Evolutionary conservation across 108 stramenopile genomes (phyloP), one percentile per base, ranked within the genome.

Genomic region (Fragilariopsis cylindrus): DNA sequence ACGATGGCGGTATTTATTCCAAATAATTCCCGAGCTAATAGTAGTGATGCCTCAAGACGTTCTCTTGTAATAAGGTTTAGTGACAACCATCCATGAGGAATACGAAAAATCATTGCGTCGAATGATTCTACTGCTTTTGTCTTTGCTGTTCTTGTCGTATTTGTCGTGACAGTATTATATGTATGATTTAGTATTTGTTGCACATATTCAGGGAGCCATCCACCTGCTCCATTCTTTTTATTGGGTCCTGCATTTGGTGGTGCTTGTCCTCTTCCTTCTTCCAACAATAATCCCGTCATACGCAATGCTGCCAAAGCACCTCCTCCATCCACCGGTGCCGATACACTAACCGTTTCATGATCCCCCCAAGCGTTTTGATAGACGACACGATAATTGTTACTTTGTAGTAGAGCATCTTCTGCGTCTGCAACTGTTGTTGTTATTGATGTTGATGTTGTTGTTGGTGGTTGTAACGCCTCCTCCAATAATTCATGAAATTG

Each of bases 1-100:
- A 85, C 56, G 5, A 82, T 55, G n/a, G 82, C 79, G 40, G 76
- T 80, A 56, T 76, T 54, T 30, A 76, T 79, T 7, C 79, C 76
- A 12, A 82, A 56, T 44, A 82, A 45, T 66, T 76, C 66, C 47
- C 67, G 65, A 16, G 85, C 69, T 44, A 85, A 52, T 9, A 48
- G 55, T 18, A 82, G 46, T 7, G 85, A 72, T 67, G 81, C 81
- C 12, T 71, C 46, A 1, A 85, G 49, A 11, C 72, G 58, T 16
- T 71, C 69, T 6, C 30, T 16, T 13, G 81, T 82, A 13, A 85
- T 73, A 8, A 72, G 69, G 3, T 82, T 9, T 16, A 48, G 45
- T 65, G 57, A 12, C 77, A 82, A 74, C 85, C 85, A 85, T 48
- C 85, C 85, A 57, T 82, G 82, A 67, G 76, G 70, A 7, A 81